Evolutionary conservation across 108 stramenopile species (phyloP), one percentile per base, ranked within the genome.

Genomic region (Nitzschia inconspicua): DNA sequence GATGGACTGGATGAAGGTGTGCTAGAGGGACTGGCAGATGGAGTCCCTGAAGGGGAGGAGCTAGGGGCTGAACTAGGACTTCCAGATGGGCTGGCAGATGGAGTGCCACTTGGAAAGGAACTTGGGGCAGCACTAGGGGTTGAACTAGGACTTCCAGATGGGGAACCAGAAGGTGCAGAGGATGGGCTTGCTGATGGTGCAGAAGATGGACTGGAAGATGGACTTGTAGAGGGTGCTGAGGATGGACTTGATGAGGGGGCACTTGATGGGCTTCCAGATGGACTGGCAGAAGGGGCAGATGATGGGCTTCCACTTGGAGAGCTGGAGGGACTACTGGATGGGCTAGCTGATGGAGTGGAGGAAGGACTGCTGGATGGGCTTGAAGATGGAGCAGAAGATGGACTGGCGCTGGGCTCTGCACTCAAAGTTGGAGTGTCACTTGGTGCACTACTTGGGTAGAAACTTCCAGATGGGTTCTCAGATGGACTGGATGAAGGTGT

Each of bases 61-160:
- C 65, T 66, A 14, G 65, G 65, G 5, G 44, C 44, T 11, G 54
- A 54, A 48, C 65, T 66, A 9, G 16, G 16, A 14, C 14, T n/a
- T 0, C 0, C 37, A 39, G 1, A 20, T 46, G 44, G 50, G 0
- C 11, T 31, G 0, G 29, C 26, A 0, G 50, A 30, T 10, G 50
- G 50, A 18, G 0, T 46, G 1, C 16, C 18, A 18, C n/a, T 16
- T 20, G 44, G 44, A 0, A 20, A 11, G 11, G 1, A 39, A 1
- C 37, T 39, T 14, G 37, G 37, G 0, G n/a, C n/a, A n/a, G n/a
- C n/a, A n/a, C n/a, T n/a, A n/a, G n/a, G n/a, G n/a, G n/a, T n/a
- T n/a, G n/a, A n/a, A n/a, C n/a, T n/a, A n/a, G n/a, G n/a, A n/a
- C n/a, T n/a, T n/a, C n/a, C n/a, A n/a, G n/a, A n/a, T n/a, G n/a